Conservation (phyloP, 1,284 basidiomycete genomes). For the Amylostereum areolatum region DNA sequence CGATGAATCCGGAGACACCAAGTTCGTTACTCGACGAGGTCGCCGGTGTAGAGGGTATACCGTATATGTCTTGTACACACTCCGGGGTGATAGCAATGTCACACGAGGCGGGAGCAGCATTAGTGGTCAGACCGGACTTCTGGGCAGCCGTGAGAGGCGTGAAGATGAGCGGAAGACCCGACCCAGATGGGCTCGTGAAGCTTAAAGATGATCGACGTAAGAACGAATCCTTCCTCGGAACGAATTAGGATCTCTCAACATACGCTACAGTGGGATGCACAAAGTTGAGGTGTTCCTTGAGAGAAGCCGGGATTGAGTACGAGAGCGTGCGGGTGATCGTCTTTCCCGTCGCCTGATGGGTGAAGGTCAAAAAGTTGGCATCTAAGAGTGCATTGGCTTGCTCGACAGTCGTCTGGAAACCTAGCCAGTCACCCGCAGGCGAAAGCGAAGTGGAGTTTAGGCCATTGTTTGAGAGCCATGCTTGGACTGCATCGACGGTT, state of each 20-base stretch:
- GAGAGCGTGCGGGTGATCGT: slow-evolving; percentile 24
- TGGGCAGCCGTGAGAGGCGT: slow-evolving; percentile 7
- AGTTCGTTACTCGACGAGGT: slow-evolving; percentile 21
- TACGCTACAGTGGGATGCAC: slow-evolving; percentile 27
- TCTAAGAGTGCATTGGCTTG: slow-evolving; percentile 27
- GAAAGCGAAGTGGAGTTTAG: slow-evolving; percentile 17
- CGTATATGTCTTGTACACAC: slow-evolving; percentile 25
- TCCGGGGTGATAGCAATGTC: slow-evolving; percentile 18
- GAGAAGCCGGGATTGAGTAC: slow-evolving; percentile 27
- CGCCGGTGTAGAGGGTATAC: slow-evolving; percentile 24
- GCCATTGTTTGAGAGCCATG: slow-evolving; percentile 24
- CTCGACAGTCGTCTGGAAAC: slow-evolving; percentile 7
- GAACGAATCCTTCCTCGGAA: no score
- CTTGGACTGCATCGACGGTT: slow-evolving; percentile 21
- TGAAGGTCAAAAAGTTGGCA: slow-evolving; percentile 25
- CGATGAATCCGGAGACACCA: slow-evolving; percentile 26
- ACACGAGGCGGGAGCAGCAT: slow-evolving; percentile 15
- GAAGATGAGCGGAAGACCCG: no score
- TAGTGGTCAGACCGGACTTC: slow-evolving; percentile 1
- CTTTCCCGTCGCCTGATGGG: slow-evolving; percentile 21
- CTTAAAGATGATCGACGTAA: no score
- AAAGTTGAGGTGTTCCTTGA: slow-evolving; percentile 26
- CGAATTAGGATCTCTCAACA: no score
- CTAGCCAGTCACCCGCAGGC: slow-evolving; percentile 5
- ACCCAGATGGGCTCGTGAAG: no score